phyloP scores from a whole-genome alignment of 768 basidiomycete species.

The Phaffia australis region DNA sequence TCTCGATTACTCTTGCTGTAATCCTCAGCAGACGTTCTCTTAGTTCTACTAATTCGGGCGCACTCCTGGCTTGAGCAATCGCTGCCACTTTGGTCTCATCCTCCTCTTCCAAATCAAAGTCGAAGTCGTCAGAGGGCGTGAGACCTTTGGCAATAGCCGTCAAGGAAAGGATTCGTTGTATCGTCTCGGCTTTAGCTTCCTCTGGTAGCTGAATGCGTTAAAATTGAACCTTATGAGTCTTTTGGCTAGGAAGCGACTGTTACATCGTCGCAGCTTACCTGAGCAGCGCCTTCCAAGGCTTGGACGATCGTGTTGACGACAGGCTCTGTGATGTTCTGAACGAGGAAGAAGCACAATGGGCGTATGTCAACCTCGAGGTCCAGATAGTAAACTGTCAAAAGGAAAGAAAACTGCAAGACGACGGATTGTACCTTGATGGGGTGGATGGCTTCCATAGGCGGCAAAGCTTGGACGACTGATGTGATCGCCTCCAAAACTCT shows the following conservation, averaged over 20 bases:
- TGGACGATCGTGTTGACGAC: slow-evolving; percentile 18
- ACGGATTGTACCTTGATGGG: slow-evolving; percentile 50
- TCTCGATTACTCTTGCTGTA: slow-evolving; percentile 52
- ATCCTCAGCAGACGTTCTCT: slow-evolving; percentile 56
- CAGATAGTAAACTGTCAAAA: slow-evolving; percentile 58
- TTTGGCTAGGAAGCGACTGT: slow-evolving; percentile 14
- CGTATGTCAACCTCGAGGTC: slow-evolving; percentile 50
- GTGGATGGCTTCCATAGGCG: slow-evolving; percentile 62
- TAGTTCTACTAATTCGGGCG: slow-evolving; percentile 44
- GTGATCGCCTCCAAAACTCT: slow-evolving; percentile 87
- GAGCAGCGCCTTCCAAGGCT: neutral
- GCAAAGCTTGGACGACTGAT: slow-evolving; percentile 83
- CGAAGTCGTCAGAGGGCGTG: slow-evolving; percentile 60
- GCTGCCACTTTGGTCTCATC: slow-evolving; percentile 37
- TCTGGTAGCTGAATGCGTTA: slow-evolving; percentile 43
- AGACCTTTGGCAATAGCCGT: slow-evolving; percentile 79
- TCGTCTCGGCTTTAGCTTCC: slow-evolving; percentile 54
- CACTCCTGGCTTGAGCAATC: slow-evolving; percentile 44
- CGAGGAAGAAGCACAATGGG: neutral
- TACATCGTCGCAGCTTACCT: neutral
- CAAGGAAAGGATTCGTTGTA: slow-evolving; percentile 66
- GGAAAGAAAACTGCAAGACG: slow-evolving; percentile 41
- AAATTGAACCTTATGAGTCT: neutral
- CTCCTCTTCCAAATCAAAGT: slow-evolving; percentile 53
- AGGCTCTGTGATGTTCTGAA: slow-evolving; percentile 19